Evolutionary conservation across 1,284 basidiomycete species (phyloP), one percentile per base, ranked within the genome.

Genomic region (Rhodotorula mucilaginosa): DNA sequence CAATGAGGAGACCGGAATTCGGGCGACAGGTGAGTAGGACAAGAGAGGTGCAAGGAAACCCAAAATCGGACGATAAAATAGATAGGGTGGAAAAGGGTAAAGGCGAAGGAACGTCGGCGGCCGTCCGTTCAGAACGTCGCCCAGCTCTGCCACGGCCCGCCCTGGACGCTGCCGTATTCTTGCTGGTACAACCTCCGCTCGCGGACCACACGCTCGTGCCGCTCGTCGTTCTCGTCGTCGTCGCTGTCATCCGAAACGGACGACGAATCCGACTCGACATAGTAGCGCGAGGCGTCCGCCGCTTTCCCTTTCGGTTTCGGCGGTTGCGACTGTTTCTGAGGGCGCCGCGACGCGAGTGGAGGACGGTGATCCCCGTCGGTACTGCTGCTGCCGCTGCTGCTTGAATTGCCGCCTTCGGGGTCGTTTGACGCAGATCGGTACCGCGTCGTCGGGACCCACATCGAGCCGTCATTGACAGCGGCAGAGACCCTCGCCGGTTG

Each of bases 151-250:
- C 71, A 72, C 29, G 67, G 61, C 44, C 63, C 67, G 31, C 67
- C 67, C 54, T 72, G 67, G 13, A 72, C 68, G n/a, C 61, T 64
- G 10, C 71, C 71, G 29, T 57, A 72, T 58, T 69, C 64, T 60
- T 69, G 65, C 61, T 69, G 62, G 21, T 58, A 15, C 29, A 67
- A 13, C 46, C 70, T 48, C 5, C 70, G 70, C 34, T 72, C 70
- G 48, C 64, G 39, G 21, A 72, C 57, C 51, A 51, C 61, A 44
- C 34, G 54, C 44, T 64, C 62, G 29, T 69, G 71, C 12, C 63
- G 63, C 48, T 61, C 68, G 58, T 69, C 71, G 18, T 71, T 61
- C 19, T 61, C 69, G 21, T 44, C 34, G 60, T 58, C 67, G 10
- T 31, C 16, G 23, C 44, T 64, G 31, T 58, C 49, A 3, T 31